Evolutionary conservation across 768 basidiomycete species (phyloP).

Genomic region (Suillus bovinus): DNA sequence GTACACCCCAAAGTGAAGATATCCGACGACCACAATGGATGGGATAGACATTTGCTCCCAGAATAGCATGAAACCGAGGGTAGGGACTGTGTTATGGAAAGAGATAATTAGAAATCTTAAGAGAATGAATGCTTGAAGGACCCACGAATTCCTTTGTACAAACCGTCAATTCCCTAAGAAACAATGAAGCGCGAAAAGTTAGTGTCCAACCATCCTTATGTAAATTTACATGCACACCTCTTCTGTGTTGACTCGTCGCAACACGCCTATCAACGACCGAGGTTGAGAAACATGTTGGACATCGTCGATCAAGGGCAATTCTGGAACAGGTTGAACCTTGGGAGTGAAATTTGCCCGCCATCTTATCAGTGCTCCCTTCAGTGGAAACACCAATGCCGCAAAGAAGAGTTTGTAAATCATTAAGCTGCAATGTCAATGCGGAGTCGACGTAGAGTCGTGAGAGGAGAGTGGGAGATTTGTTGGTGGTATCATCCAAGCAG

Average conservation of each 20-base stretch:
- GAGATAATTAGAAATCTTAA: background rate
- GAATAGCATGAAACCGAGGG: conserved; percentile 1
- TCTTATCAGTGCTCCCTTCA: conserved; percentile 7
- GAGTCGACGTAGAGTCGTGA: background rate
- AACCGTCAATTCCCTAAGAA: background rate
- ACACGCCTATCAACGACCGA: background rate
- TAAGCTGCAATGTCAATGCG: background rate
- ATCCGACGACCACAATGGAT: background rate
- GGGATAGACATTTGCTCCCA: background rate
- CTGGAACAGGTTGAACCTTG: background rate
- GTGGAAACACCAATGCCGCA: conserved; percentile 1
- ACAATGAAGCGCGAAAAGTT: background rate
- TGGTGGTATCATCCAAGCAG: background rate
- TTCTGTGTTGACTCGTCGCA: background rate
- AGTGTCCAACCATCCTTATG: background rate
- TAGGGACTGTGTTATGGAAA: conserved; percentile 3
- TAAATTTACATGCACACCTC: background rate
- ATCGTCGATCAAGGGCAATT: background rate
- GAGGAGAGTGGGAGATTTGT: background rate
- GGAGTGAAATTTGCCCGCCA: conserved; percentile 9
- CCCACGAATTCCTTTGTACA: background rate
- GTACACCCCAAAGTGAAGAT: conserved; percentile 2
- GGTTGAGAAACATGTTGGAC: background rate
- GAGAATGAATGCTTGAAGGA: background rate
- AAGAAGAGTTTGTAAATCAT: background rate